phyloP scores from a whole-genome alignment of 2,329 filamentous ascomycete genomes.

The Colletotrichum trifolii region DNA sequence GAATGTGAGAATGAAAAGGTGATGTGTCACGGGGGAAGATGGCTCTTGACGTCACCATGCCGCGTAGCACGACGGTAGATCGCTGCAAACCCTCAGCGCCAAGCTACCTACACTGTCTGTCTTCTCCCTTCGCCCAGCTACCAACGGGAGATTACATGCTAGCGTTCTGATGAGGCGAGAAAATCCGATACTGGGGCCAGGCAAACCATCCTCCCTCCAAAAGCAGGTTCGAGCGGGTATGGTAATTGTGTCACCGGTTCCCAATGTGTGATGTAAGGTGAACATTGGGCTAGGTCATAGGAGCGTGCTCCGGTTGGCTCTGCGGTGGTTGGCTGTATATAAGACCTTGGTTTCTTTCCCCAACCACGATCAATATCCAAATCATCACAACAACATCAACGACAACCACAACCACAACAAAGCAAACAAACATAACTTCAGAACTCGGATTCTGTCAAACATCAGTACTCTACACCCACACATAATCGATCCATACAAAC shows the following conservation, averaged over 20 bases:
- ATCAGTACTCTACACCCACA: background rate
- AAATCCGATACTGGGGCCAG: background rate
- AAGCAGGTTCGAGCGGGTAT: background rate
- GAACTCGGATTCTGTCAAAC: background rate
- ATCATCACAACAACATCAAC: constrained; percentile 4
- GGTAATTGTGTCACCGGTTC: constrained; percentile 27
- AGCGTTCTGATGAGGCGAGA: constrained; percentile 12
- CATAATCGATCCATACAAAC: background rate
- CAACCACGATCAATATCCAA: no score
- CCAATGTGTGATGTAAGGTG: constrained; percentile 31
- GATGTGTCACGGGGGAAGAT: constrained; percentile 32
- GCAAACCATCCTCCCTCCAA: no score
- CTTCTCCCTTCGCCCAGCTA: no score
- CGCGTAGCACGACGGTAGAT: constrained; percentile 26
- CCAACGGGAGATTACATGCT: no score
- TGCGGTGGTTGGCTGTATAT: constrained; percentile 17
- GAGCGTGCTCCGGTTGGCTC: constrained; percentile 12
- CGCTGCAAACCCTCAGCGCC: constrained; percentile 15
- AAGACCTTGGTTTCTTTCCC: constrained; percentile 12
- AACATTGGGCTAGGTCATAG: constrained; percentile 9
- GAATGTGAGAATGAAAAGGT: constrained; percentile 2
- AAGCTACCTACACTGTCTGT: constrained; percentile 2
- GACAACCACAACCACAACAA: no score
- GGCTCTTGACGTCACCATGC: constrained; percentile 34
- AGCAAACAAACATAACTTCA: background rate